A percentile compares a stretch with the other conserved stretches of the same genome.
Conservation (phyloP, 108 stramenopile genomes). For the Licmophora abbreviata region DNA sequence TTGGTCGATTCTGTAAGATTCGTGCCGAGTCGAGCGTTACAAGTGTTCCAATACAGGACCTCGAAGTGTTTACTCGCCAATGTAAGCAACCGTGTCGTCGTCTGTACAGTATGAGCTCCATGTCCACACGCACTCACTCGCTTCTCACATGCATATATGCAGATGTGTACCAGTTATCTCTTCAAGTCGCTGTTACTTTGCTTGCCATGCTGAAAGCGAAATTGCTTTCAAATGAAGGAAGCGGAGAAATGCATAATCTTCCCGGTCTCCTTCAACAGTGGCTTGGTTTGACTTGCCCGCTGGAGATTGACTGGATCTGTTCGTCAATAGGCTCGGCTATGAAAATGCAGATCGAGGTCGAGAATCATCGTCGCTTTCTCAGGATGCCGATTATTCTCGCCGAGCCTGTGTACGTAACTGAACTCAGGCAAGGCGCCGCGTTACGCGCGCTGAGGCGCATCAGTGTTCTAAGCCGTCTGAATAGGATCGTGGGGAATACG, state of each 20-base stretch:
- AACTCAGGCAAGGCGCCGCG: conserved; percentile 51
- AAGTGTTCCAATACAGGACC: conserved; percentile 70
- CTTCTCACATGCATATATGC: conserved; percentile 2
- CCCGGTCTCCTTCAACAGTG: conserved; percentile 28
- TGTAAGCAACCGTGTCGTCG: no score
- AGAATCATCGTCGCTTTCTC: conserved; percentile 37
- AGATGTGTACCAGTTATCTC: conserved; percentile 58
- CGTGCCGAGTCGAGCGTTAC: conserved; percentile 69
- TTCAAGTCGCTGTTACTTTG: conserved; percentile 59
- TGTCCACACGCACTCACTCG: background rate
- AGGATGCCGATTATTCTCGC: conserved; percentile 58
- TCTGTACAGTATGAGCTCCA: background rate
- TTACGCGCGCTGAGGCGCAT: conserved; percentile 63
- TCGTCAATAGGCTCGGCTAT: conserved; percentile 45
- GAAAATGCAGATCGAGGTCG: conserved; percentile 42
- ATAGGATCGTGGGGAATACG: conserved; percentile 46
- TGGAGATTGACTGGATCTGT: conserved; percentile 58
- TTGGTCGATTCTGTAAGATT: conserved; percentile 71
- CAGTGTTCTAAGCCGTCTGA: conserved; percentile 51
- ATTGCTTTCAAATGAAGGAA: background rate
- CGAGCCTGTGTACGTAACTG: conserved; percentile 46
- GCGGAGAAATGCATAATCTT: conserved; percentile 16
- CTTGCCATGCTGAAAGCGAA: conserved; percentile 24
- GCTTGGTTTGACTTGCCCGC: conserved; percentile 23
- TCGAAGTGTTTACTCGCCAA: conserved; percentile 67